Evolutionary conservation across 805 yeast genomes (phyloP).

Genomic region (Teunomyces funiuensis): DNA sequence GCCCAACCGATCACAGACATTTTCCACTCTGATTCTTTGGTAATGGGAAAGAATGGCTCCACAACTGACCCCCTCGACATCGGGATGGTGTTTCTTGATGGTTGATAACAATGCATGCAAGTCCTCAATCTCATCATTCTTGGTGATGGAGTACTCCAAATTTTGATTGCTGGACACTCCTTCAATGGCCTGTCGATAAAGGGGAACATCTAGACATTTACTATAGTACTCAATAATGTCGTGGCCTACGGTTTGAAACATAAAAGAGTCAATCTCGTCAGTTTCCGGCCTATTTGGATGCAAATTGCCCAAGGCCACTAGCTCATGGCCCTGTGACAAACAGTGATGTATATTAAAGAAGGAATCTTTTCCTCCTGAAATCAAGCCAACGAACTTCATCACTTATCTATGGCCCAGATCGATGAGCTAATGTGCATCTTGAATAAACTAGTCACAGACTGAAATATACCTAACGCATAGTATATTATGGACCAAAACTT

Average conservation of each 20-base stretch:
- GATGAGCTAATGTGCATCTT: background rate
- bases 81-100: conserved; percentile 61
- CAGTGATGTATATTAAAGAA: conserved; percentile 88
- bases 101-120: conserved; percentile 51
- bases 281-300: conserved; percentile 49
- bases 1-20: conserved; percentile 75
- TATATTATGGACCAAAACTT: conserved; percentile 1
- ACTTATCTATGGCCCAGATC: background rate
- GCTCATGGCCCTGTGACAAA: conserved; percentile 78
- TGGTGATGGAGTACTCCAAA: conserved; percentile 68
- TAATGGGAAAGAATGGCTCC: conserved; percentile 97
- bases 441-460: conserved; percentile 6
- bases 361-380: conserved; percentile 96
- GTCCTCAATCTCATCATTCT: conserved; percentile 87
- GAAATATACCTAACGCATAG: conserved; percentile 5
- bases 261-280: conserved; percentile 86
- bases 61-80: conserved; percentile 81
- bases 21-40: conserved; percentile 90
- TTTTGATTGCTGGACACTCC: conserved; percentile 64
- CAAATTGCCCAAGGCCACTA: conserved; percentile 82
- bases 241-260: conserved; percentile 98
- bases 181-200: conserved; percentile 64
- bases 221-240: conserved; percentile 65
- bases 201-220: conserved; percentile 74
- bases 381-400: conserved; percentile 90